Evolutionary conservation across 176 grass and related monocot species (phyloP), one percentile per base, ranked within the genome.

Genomic region (Lolium multiflorum): DNA sequence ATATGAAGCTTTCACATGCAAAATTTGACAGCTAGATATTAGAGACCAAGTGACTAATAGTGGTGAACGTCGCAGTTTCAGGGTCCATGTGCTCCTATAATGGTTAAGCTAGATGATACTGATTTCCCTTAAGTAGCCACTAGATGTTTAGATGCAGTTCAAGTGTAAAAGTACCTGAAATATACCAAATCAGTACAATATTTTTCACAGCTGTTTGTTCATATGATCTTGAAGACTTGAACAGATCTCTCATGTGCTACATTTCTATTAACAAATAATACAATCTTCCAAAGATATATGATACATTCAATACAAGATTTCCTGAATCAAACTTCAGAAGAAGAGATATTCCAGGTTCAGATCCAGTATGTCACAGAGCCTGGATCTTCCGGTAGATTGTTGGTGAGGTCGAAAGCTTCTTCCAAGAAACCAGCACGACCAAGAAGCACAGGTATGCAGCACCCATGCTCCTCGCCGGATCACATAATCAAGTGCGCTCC

Each of bases 41-140:
- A 77, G 77, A 55, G 69, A 90, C 37, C 47, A 73, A 68, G 67
- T 31, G 6, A 87, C 14, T n/a, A 64, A 57, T 76, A 69, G 80
- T 20, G 46, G 84, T 62, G 50, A 80, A 87, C 90, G 74, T 78
- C 75, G 11, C 4, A 25, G 56, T 91, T 91, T 71, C 74, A 57
- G 89, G 74, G 43, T 79, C 89, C 64, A 35, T 76, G 15, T 3
- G 38, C 7, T 87, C 43, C 78, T 84, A 9, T 18, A 11, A 60
- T 71, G 72, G 68, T 76, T 74, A 68, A 11, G 9, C 75, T 28
- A 85, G 20, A 73, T 69, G 11, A 43, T 61, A 84, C 18, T 75
- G 52, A 74, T 20, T 11, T 56, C 68, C 37, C 74, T 46, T 78
- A 38, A 68, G 74, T 7, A 16, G 60, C 48, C 55, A 46, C 16